Evolutionary conservation across 2,329 filamentous ascomycete genomes (phyloP).

Genomic region (Fonsecaea monophora): DNA sequence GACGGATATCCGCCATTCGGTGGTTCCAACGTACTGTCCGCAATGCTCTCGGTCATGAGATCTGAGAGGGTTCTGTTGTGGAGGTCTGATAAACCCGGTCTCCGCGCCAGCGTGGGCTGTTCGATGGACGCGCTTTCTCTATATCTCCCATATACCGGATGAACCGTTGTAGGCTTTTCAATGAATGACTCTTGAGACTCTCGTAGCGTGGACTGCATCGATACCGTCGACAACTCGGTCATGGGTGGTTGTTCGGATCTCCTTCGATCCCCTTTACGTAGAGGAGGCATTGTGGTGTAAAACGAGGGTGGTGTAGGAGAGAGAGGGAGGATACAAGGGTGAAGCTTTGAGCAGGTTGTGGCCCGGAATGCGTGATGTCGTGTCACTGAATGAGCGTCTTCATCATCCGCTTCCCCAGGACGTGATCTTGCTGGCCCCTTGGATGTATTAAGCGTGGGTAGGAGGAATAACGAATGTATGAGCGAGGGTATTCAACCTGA

Average conservation of each 20-base stretch:
- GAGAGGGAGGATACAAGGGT: constrained; percentile 19
- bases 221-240: constrained; percentile 31
- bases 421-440: neutral
- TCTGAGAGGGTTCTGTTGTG: constrained; percentile 35
- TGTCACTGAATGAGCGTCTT: constrained; percentile 13
- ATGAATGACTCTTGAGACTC: constrained; percentile 26
- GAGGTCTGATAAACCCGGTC: constrained; percentile 25
- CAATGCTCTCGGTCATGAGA: constrained; percentile 29
- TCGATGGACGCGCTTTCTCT: constrained; percentile 27
- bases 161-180: constrained; percentile 24
- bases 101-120: constrained; percentile 9
- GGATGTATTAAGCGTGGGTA: neutral
- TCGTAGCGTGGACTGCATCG: constrained; percentile 26
- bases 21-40: constrained; percentile 27
- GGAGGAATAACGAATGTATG: constrained; percentile 7
- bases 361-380: constrained; percentile 8
- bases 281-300: constrained; percentile 35
- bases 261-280: constrained; percentile 35
- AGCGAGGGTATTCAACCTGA: constrained; percentile 4
- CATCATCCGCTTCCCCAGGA: constrained; percentile 4
- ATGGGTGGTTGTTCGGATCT: constrained; percentile 28
- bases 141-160: constrained; percentile 34
- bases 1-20: constrained; percentile 24
- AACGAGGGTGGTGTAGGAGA: constrained; percentile 10
- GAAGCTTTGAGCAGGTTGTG: constrained; percentile 13